These are phyloP conservation scores for Botrytis paeoniae DNA, from an alignment of 2,329 filamentous ascomycete genomes.

Conservation along the genomic window DNA sequence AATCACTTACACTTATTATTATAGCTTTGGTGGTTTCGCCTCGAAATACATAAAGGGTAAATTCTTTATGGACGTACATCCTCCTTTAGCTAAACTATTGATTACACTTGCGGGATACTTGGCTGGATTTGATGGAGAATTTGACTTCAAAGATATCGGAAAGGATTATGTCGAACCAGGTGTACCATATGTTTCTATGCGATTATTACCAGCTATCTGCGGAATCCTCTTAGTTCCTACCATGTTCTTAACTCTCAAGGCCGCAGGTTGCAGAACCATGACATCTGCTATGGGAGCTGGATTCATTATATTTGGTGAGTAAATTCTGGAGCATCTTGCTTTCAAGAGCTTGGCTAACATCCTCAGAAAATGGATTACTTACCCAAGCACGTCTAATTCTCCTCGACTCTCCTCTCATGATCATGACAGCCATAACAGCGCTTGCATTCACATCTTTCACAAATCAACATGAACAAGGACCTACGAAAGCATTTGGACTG, in stretches of 20 bases:
- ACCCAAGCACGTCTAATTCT: slow-evolving; percentile 95
- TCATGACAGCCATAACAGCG: slow-evolving; percentile 88
- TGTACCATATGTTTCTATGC: slow-evolving; percentile 97
- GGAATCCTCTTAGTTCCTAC: slow-evolving; percentile 85
- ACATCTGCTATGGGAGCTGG: slow-evolving; percentile 80
- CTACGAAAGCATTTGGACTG: slow-evolving; percentile 78
- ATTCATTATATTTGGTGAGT: slow-evolving; percentile 82
- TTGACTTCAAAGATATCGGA: slow-evolving; percentile 99
- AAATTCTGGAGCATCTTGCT: slow-evolving; percentile 16
- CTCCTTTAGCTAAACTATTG: slow-evolving; percentile 91
- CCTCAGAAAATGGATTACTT: slow-evolving; percentile 83
- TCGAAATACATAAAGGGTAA: slow-evolving; percentile 98
- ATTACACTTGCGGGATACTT: slow-evolving; percentile 94
- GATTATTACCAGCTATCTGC: slow-evolving; percentile 83
- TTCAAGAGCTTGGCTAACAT: slow-evolving; percentile 27
- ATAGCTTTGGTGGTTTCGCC: slow-evolving; percentile 93
- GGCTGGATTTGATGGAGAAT: slow-evolving; percentile 90
- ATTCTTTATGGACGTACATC: slow-evolving; percentile 99
- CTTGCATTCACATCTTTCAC: slow-evolving; percentile 90
- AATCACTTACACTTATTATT: slow-evolving; percentile 25
- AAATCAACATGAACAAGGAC: slow-evolving; percentile 94
- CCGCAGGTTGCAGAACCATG: slow-evolving; percentile 80
- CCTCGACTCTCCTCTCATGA: slow-evolving; percentile 90
- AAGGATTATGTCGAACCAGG: slow-evolving; percentile 95
- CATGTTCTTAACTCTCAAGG: slow-evolving; percentile 94